A percentile compares a stretch with the other conserved stretches of the same genome.
phyloP scores from a whole-genome alignment of 2,329 filamentous ascomycete species.

The Sarocladium brachiariae region DNA sequence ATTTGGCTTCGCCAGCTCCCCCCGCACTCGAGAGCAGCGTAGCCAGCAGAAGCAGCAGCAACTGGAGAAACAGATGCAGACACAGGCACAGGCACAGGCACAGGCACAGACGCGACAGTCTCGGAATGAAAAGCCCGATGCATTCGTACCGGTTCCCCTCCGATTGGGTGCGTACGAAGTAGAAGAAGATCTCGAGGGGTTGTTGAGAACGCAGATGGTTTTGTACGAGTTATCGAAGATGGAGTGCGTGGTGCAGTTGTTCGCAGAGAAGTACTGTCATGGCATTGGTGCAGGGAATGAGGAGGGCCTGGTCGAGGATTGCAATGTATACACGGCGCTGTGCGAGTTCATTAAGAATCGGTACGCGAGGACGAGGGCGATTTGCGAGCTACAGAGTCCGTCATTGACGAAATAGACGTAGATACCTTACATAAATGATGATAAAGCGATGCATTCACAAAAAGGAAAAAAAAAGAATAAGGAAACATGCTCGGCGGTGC shows the following conservation, averaged over 20 bases:
- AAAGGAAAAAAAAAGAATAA: no score
- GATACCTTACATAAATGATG: background rate
- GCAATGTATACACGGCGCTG: background rate
- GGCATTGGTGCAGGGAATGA: background rate
- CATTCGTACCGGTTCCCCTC: background rate
- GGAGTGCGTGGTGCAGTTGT: background rate
- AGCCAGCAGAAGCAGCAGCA: no score
- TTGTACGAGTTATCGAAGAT: background rate
- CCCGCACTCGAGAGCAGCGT: background rate
- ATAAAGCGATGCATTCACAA: no score
- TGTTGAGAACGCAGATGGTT: background rate
- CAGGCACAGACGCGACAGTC: background rate
- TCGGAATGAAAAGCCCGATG: background rate
- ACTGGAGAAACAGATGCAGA: no score
- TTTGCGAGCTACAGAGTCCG: background rate
- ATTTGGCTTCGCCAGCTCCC: background rate
- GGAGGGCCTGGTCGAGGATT: background rate
- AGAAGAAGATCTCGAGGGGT: background rate
- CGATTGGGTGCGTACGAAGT: background rate
- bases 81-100: no score
- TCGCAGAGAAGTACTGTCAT: background rate
- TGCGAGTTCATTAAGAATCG: background rate
- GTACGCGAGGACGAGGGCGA: background rate
- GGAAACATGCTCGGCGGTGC: no score
- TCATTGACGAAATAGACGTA: background rate